These are phyloP conservation scores for Dictyostelium brefeldianum DNA, from an alignment of 78 protist genomes.

Conservation along the genomic window DNA sequence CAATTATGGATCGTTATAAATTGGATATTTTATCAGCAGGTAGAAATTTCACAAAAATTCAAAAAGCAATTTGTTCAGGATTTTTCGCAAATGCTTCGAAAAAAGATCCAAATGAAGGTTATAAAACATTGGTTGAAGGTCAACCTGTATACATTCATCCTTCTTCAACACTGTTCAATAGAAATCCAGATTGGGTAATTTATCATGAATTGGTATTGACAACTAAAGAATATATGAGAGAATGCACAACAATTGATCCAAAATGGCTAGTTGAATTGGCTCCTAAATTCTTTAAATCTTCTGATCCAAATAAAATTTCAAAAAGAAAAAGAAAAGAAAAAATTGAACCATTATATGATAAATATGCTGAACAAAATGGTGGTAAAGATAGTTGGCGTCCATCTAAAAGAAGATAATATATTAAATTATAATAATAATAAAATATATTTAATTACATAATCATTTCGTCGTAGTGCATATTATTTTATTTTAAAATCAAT, in stretches of 20 bases:
- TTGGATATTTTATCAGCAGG: constrained; percentile 92
- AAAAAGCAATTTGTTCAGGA: constrained; percentile 95
- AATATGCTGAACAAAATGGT: constrained; percentile 89
- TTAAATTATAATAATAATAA: neutral
- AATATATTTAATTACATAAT: neutral
- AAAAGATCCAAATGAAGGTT: constrained; percentile 98
- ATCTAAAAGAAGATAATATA: constrained; percentile 76
- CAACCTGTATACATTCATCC: constrained; percentile 98
- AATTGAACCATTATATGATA: constrained; percentile 96
- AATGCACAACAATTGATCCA: constrained; percentile 95
- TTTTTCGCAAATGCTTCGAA: constrained; percentile 98
- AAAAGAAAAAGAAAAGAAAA: constrained; percentile 92
- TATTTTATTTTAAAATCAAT: too few relatives aligned
- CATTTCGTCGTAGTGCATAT: too few relatives aligned
- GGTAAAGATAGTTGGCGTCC: constrained; percentile 96
- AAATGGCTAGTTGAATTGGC: constrained; percentile 98
- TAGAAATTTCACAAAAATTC: constrained; percentile 87
- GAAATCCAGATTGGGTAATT: constrained; percentile 97
- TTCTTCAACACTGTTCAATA: constrained; percentile 94
- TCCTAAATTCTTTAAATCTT: constrained; percentile 91
- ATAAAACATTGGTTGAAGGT: constrained; percentile 94
- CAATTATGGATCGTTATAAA: constrained; percentile 96
- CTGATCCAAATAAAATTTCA: constrained; percentile 91
- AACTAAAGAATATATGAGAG: constrained; percentile 99
- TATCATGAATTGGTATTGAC: constrained; percentile 97